Conservation (phyloP, 257 asterid genomes). For the Solanum clarkiae region DNA sequence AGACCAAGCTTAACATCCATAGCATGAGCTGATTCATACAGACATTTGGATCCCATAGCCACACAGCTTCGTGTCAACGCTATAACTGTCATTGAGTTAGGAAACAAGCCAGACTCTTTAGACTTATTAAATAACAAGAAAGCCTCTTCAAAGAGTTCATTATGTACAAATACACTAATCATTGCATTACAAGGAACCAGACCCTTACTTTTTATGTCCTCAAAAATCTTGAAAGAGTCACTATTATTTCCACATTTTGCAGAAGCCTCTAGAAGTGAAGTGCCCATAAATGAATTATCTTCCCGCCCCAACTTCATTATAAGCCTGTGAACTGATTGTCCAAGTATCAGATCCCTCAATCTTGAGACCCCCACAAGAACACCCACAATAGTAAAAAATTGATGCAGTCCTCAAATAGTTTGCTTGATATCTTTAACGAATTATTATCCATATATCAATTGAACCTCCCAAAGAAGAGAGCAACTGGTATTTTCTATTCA, state of each 20-base stretch:
- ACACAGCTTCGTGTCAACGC: neutral
- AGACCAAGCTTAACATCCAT: neutral
- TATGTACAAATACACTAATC: slow-evolving; percentile 3
- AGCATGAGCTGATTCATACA: slow-evolving; percentile 7
- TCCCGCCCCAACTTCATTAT: slow-evolving; percentile 6
- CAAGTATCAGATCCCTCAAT: neutral
- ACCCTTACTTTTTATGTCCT: neutral
- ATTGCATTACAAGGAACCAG: slow-evolving; percentile 12
- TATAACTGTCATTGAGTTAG: neutral
- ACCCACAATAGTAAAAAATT: neutral
- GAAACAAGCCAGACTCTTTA: neutral
- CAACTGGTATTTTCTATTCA: no score
- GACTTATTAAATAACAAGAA: neutral
- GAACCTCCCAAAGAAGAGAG: no score
- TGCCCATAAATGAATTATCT: slow-evolving; percentile 1
- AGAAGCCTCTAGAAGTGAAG: slow-evolving; percentile 4
- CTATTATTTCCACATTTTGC: neutral
- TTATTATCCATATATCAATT: no score
- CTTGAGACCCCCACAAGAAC: slow-evolving; percentile 1
- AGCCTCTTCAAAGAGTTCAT: neutral
- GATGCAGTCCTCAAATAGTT: no score
- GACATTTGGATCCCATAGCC: neutral
- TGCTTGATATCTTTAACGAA: no score
- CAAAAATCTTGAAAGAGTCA: neutral
- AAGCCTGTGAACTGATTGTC: neutral